Evolutionary conservation across 192 early-diverging fungal species (phyloP).

Genomic region (Blastocladiella britannica): DNA sequence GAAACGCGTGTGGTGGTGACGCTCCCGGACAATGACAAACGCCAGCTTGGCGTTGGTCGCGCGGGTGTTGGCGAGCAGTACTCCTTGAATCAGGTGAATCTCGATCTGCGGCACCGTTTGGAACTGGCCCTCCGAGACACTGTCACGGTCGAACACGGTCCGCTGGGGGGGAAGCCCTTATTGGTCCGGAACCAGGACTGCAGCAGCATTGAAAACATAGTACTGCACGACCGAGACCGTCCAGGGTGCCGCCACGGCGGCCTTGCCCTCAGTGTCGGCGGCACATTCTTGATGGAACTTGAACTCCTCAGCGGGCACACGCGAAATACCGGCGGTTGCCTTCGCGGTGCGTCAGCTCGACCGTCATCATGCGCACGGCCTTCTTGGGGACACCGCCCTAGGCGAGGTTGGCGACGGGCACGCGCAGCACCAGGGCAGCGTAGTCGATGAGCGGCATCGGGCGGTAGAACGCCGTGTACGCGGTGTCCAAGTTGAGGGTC

Average conservation of each 20-base stretch:
- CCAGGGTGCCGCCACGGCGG: too few species aligned
- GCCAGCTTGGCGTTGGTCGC: constrained; percentile 54
- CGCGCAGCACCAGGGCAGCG: constrained; percentile 38
- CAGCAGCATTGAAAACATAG: constrained; percentile 37
- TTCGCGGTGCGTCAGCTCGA: constrained; percentile 37
- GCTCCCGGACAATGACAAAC: constrained; percentile 66
- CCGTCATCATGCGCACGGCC: constrained; percentile 23
- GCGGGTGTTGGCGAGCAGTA: constrained; percentile 40
- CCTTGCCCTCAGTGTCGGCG: constrained; percentile 25
- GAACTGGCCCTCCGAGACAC: constrained; percentile 80
- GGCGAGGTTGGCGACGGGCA: constrained; percentile 18
- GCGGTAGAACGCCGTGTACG: constrained; percentile 43
- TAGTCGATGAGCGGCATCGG: constrained; percentile 51
- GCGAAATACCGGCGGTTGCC: constrained; percentile 41
- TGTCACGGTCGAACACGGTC: constrained; percentile 42
- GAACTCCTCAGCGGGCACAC: constrained; percentile 41
- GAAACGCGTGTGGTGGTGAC: constrained; percentile 65
- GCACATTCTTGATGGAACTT: constrained; percentile 42
- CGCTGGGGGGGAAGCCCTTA: constrained; percentile 30
- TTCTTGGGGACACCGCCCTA: too few species aligned
- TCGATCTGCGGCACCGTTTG: constrained; percentile 47
- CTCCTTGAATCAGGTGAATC: constrained; percentile 43
- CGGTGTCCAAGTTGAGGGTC: constrained; percentile 51
- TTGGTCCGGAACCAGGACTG: constrained; percentile 33
- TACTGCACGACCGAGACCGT: constrained; percentile 51